phyloP scores from a whole-genome alignment of 106 monocot genomes.

The Dendrobium nobile region DNA sequence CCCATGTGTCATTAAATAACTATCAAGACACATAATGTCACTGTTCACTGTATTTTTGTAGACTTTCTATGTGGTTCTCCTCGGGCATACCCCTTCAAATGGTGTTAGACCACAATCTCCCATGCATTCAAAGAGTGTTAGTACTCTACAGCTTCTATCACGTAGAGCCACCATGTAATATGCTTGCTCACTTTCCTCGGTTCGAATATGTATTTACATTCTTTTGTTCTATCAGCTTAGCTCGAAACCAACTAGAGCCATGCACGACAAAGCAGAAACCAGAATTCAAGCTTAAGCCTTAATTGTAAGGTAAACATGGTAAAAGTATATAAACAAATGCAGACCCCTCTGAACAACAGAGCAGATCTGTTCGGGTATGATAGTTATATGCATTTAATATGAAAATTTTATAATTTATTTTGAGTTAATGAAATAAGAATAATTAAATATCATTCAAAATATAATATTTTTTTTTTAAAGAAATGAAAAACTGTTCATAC shows the following conservation, averaged over 20 bases:
- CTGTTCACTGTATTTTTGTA: conserved; percentile 13
- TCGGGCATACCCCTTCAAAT: conserved; percentile 78
- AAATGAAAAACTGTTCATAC: background rate
- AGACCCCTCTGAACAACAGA: conserved; percentile 60
- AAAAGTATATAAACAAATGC: conserved; percentile 76
- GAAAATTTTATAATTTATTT: background rate
- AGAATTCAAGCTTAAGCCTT: conserved; percentile 79
- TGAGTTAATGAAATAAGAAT: background rate
- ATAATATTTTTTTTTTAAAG: background rate
- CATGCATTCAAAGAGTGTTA: conserved; percentile 80
- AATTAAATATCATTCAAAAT: no score
- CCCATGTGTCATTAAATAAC: background rate
- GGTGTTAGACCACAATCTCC: conserved; percentile 88
- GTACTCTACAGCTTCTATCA: conserved; percentile 84
- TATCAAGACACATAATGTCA: background rate
- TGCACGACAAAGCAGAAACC: conserved; percentile 46
- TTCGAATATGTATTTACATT: background rate
- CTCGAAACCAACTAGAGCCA: conserved; percentile 54
- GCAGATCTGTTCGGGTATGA: conserved; percentile 36
- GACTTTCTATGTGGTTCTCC: conserved; percentile 79
- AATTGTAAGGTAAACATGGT: conserved; percentile 74
- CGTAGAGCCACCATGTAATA: conserved; percentile 41
- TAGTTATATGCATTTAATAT: background rate
- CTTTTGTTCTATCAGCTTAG: conserved; percentile 25
- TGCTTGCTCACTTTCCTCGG: no score